Evolutionary conservation across 176 grass and related monocot species (phyloP).

Genomic region (Areca catechu): DNA sequence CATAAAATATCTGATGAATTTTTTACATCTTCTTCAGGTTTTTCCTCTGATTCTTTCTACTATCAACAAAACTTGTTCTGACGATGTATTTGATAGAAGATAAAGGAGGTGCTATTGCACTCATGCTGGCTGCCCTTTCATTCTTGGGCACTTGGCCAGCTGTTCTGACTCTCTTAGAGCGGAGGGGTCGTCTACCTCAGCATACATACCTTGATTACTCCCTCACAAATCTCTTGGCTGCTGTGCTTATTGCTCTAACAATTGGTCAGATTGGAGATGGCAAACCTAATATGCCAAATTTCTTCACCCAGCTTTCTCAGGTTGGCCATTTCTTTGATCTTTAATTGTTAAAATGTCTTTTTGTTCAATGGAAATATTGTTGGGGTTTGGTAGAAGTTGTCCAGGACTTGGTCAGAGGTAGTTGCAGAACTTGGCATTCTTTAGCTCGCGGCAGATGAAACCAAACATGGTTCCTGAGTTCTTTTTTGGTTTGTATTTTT

Average conservation of each 20-base stretch:
- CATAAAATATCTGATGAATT: too few relatives aligned
- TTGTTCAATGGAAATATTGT: too few relatives aligned
- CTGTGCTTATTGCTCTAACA: slow-evolving; percentile 62
- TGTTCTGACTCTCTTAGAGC: slow-evolving; percentile 75
- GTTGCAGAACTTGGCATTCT: too few relatives aligned
- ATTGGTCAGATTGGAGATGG: slow-evolving; percentile 59
- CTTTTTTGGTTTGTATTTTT: too few relatives aligned
- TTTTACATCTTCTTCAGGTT: too few relatives aligned
- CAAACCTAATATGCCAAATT: slow-evolving; percentile 61
- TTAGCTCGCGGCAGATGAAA: too few relatives aligned
- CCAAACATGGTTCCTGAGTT: too few relatives aligned
- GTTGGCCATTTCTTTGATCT: slow-evolving; percentile 2
- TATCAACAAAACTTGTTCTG: neutral
- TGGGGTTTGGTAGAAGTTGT: too few relatives aligned
- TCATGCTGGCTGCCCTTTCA: slow-evolving; percentile 56
- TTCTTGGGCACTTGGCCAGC: slow-evolving; percentile 92
- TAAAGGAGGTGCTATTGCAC: slow-evolving; percentile 52
- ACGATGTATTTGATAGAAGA: slow-evolving; percentile 77
- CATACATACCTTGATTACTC: slow-evolving; percentile 92
- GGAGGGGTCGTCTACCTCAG: slow-evolving; percentile 74
- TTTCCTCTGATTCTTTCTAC: too few relatives aligned
- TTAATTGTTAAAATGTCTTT: too few relatives aligned
- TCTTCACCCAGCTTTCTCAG: slow-evolving; percentile 76
- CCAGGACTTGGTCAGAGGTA: too few relatives aligned
- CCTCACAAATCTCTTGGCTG: slow-evolving; percentile 72